A percentile compares a stretch with the other conserved stretches of the same genome.
Evolutionary conservation across 306 rosid genomes (phyloP).

Genomic region (Begonia loranthoides): DNA sequence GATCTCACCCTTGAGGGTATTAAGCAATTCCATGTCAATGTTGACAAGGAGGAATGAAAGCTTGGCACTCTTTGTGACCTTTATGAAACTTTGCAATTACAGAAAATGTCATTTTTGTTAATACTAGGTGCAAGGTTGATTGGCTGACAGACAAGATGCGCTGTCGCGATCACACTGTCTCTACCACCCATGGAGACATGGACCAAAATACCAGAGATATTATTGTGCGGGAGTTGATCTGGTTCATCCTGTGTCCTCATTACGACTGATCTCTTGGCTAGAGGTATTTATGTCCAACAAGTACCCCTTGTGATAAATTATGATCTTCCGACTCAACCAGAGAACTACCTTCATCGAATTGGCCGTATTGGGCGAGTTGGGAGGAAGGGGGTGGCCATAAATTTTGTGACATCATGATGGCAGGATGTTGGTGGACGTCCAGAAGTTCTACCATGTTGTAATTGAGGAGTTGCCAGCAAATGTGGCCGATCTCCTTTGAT

Average conservation of each 20-base stretch:
- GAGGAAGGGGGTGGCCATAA: conserved; percentile 62
- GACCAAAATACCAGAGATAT: conserved; percentile 67
- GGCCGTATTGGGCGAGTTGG: conserved; percentile 61
- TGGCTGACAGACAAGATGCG: conserved; percentile 65
- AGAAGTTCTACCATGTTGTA: conserved; percentile 43
- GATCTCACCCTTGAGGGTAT: conserved; percentile 57
- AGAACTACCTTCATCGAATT: conserved; percentile 58
- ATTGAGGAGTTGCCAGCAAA: conserved; percentile 59
- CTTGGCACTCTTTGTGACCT: conserved; percentile 58
- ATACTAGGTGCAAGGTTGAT: conserved; percentile 60
- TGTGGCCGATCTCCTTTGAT: conserved; percentile 57
- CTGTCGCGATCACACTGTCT: conserved; percentile 50
- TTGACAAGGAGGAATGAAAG: conserved; percentile 58
- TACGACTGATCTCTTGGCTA: conserved; percentile 57
- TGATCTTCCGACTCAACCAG: conserved; percentile 62
- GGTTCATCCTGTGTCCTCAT: conserved; percentile 70
- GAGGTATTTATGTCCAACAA: conserved; percentile 62
- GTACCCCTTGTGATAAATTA: conserved; percentile 53
- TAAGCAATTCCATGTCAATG: conserved; percentile 51
- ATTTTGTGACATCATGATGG: conserved; percentile 49
- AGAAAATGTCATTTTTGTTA: conserved; percentile 56
- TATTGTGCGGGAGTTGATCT: conserved; percentile 69
- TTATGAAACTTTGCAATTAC: conserved; percentile 54
- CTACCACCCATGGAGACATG: conserved; percentile 73
- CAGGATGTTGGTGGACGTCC: conserved; percentile 47